Evolutionary conservation across 176 grass and related monocot genomes (phyloP).

Genomic region (Oryza meridionalis): DNA sequence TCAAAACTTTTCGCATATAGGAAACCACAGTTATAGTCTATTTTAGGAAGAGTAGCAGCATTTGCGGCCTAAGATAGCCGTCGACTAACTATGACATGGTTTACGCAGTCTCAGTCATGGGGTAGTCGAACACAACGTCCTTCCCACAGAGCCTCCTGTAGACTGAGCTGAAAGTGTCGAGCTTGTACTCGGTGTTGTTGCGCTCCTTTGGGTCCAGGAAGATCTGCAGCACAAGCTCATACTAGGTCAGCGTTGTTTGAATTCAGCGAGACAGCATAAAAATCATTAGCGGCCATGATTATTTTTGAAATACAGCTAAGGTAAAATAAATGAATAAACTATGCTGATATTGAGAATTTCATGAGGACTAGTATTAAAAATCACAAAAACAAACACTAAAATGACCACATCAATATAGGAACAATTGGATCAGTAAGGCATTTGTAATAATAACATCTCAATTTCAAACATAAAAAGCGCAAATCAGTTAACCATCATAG

Average conservation of each 20-base stretch:
- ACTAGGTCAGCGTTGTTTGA: neutral
- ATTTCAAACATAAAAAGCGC: neutral
- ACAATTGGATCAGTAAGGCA: neutral
- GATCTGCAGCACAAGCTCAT: conserved; percentile 43
- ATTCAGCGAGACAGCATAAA: neutral
- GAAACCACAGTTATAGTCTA: neutral
- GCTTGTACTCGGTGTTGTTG: conserved; percentile 71
- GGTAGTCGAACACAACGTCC: conserved; percentile 56
- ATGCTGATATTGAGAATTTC: neutral
- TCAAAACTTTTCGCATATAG: conserved; percentile 4
- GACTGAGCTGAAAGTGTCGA: conserved; percentile 59
- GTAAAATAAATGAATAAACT: neutral
- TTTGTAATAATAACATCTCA: neutral
- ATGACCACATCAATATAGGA: neutral
- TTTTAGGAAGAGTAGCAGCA: neutral
- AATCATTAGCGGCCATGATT: neutral
- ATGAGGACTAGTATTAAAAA: neutral
- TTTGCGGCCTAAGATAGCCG: neutral
- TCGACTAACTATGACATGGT: neutral
- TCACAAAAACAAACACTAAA: neutral
- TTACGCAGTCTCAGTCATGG: conserved; percentile 34
- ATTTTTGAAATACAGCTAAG: neutral
- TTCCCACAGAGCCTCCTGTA: conserved; percentile 73
- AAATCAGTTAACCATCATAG: neutral
- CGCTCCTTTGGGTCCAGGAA: conserved; percentile 77